A percentile compares a stretch with the other conserved stretches of the same genome.
phyloP scores from a whole-genome alignment of 768 basidiomycete species.

The Epithele typhae region DNA sequence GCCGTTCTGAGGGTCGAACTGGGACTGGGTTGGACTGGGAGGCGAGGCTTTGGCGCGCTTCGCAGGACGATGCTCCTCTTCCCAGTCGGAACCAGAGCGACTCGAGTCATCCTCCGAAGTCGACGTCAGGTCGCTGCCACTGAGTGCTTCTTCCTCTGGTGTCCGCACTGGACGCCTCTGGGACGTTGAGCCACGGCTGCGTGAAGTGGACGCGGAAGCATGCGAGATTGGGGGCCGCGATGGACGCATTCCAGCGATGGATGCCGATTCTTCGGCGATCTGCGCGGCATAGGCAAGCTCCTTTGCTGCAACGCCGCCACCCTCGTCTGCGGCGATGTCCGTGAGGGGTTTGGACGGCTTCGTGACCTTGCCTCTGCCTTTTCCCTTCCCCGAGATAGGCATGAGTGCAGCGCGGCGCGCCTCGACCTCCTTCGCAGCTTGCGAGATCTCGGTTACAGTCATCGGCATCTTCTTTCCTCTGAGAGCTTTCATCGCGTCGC shows the following conservation, averaged over 20 bases:
- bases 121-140: conserved; percentile 17
- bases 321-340: not conserved
- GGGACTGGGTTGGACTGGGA: not conserved
- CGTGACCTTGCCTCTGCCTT: not conserved
- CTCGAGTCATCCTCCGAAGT: conserved; percentile 6
- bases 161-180: too few relatives aligned
- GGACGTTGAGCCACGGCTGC: conserved; percentile 9
- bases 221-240: conserved; percentile 1
- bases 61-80: conserved; percentile 7
- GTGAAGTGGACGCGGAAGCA: conserved; percentile 14
- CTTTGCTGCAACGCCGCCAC: not conserved
- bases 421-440: conserved; percentile 1
- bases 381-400: not conserved
- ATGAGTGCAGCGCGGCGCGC: conserved; percentile 13
- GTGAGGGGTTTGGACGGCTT: not conserved
- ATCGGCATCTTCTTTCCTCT: not conserved
- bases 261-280: conserved; percentile 11
- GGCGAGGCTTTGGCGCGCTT: not conserved
- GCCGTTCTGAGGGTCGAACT: not conserved
- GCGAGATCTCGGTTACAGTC: conserved; percentile 4
- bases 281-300: not conserved
- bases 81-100: conserved; percentile 3
- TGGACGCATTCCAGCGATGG: conserved; percentile 6
- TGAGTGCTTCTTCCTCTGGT: too few relatives aligned
- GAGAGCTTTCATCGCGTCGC: conserved; percentile 28